Evolutionary conservation across 108 stramenopile species (phyloP).

Genomic region (Conticribra weissflogii): DNA sequence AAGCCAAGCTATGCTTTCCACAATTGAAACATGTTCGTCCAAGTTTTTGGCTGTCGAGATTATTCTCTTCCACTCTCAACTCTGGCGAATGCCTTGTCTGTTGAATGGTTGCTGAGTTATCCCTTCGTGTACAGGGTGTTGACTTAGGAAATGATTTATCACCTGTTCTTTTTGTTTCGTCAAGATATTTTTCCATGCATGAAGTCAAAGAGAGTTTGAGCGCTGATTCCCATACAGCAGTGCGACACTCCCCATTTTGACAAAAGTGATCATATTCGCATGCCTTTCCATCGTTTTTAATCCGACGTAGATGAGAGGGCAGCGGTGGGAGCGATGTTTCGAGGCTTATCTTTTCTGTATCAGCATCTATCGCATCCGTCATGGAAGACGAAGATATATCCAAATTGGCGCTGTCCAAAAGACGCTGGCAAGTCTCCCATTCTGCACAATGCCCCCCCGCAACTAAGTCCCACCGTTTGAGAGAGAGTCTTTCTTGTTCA

Average conservation of each 20-base stretch:
- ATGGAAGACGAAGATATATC: no score
- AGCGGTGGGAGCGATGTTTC: neutral
- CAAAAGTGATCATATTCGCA: conserved; percentile 28
- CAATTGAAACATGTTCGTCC: conserved; percentile 23
- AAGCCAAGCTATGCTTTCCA: conserved; percentile 16
- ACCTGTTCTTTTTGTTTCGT: neutral
- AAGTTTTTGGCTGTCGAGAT: conserved; percentile 6
- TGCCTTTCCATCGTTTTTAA: conserved; percentile 14
- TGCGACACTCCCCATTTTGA: conserved; percentile 48
- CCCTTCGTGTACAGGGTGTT: neutral
- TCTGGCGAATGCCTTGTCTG: neutral
- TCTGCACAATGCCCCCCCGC: conserved; percentile 68
- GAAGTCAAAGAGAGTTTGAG: conserved; percentile 55
- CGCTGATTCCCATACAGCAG: conserved; percentile 60
- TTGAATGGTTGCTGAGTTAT: neutral
- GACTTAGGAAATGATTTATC: no score
- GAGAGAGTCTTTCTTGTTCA: conserved; percentile 51
- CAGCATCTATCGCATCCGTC: no score
- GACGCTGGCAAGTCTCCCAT: conserved; percentile 62
- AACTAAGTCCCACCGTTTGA: conserved; percentile 82
- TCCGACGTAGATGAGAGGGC: conserved; percentile 9
- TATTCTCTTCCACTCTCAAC: neutral
- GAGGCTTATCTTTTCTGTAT: no score
- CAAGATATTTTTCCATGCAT: conserved; percentile 31
- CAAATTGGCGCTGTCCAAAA: conserved; percentile 56